Evolutionary conservation across 345 rosid genomes (phyloP), one percentile per base, ranked within the genome.

Genomic region (Cardamine occulta): DNA sequence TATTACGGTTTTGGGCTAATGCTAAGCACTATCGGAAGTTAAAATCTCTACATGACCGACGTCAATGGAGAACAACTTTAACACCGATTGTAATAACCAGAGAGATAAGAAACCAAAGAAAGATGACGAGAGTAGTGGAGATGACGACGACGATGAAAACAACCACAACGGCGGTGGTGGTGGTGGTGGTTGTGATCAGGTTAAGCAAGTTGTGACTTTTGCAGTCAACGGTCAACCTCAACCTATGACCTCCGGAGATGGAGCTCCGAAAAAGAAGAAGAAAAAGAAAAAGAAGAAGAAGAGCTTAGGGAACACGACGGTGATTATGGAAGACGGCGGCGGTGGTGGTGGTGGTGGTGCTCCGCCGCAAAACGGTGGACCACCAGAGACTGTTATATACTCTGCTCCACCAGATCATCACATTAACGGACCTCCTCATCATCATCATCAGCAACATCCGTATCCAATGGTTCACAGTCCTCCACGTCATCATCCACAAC

Each of bases 261-360:
- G 77, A 66, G 68, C 81, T 59, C 68, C 81, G 7, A 89, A 91
- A 78, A 89, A 87, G 78, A 93, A 91, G 74, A 93, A 90, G 81
- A 90, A 91, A 77, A 89, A 84, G 84, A 81, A 88, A 8, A 79
- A 80, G 66, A 85, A 85, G 82, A 86, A 79, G 80, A 75, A 56
- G 21, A 69, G 60, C 65, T 69, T n/a, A 1, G 68, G 67, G 12
- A 45, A 17, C 37, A 40, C 81, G 6, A 72, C 77, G 54, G 74
- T 45, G 28, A 66, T 51, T 31, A 44, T 63, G 59, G 80, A 63
- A 21, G 74, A 74, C 17, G 69, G 54, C 7, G 79, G 24, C 0
- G 76, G 69, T n/a, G 78, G 56, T 0, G 64, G 64, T 0, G 62
- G 59, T 1, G 66, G 60, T 1, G 68, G 47, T 10, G 60, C 48